These are phyloP conservation scores for Cordyceps fumosorosea DNA, from an alignment of 2,329 filamentous ascomycete genomes.

Conservation along the genomic window DNA sequence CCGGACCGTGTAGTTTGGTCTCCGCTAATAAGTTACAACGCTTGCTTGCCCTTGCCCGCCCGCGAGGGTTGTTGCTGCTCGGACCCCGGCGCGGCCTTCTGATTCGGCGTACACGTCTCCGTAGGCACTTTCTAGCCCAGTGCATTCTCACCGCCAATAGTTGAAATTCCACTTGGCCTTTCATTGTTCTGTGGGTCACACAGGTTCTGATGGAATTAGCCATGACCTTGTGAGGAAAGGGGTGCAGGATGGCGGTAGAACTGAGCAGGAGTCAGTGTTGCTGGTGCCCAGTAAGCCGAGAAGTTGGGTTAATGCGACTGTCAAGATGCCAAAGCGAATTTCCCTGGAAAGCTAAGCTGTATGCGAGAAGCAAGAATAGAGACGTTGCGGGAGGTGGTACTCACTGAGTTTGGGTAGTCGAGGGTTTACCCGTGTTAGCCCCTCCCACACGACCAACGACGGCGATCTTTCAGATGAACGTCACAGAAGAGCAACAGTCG, in stretches of 20 bases:
- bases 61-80: neutral
- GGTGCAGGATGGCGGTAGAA: neutral
- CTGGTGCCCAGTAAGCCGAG: neutral
- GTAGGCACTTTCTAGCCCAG: neutral
- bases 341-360: neutral
- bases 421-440: neutral
- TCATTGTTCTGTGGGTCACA: neutral
- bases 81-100: constrained; percentile 2
- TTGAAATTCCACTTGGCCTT: neutral
- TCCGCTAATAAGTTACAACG: neutral
- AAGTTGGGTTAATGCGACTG: neutral
- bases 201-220: neutral
- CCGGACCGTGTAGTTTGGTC: neutral
- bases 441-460: neutral
- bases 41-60: neutral
- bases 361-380: neutral
- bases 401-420: neutral
- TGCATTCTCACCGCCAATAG: constrained; percentile 2
- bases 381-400: neutral
- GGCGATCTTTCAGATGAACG: neutral
- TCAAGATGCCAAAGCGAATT: neutral
- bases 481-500: neutral
- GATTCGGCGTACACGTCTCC: neutral
- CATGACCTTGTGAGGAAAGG: neutral
- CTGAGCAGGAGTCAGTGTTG: neutral